phyloP scores from a whole-genome alignment of 169 alveolate genomes.

The Plasmodium relictum region DNA sequence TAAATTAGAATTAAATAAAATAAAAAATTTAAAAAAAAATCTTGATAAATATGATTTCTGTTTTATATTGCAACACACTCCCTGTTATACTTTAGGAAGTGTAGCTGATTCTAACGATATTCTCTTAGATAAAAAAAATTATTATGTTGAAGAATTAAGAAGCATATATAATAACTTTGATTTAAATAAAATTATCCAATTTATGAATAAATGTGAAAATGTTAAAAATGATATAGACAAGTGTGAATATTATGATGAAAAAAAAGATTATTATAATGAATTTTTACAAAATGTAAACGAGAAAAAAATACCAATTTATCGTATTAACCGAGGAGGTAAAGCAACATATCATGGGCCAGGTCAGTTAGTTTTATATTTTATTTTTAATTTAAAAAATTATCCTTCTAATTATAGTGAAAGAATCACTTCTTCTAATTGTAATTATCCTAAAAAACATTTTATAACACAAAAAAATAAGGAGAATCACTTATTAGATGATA shows the following conservation, averaged over 20 bases:
- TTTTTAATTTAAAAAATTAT: conserved; percentile 79
- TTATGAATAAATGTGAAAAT: conserved; percentile 19
- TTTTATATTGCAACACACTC: conserved; percentile 80
- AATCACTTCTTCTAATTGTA: conserved; percentile 29
- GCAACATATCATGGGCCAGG: conserved; percentile 86
- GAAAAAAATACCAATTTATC: conserved; percentile 67
- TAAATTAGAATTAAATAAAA: conserved; percentile 15
- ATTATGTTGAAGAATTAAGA: conserved; percentile 65
- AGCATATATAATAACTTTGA: conserved; percentile 23
- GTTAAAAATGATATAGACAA: conserved; percentile 10
- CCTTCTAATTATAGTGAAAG: conserved; percentile 42
- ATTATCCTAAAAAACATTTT: conserved; percentile 7
- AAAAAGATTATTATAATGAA: conserved; percentile 24
- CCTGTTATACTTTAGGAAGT: conserved; percentile 82
- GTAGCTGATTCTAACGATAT: conserved; percentile 66
- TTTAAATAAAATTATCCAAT: conserved; percentile 14
- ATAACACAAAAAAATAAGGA: conserved; percentile 4
- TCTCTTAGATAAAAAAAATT: conserved; percentile 24
- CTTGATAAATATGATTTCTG: conserved; percentile 78
- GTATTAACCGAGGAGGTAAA: conserved; percentile 84
- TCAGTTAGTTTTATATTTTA: conserved; percentile 81
- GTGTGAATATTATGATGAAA: conserved; percentile 43
- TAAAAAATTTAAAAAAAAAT: conserved; percentile 39
- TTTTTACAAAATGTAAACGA: conserved; percentile 16
- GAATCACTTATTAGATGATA: not conserved